Base-by-base conservation (phyloP, 495 filamentous ascomycete genomes). In the Penicillium mononematosum region DNA sequence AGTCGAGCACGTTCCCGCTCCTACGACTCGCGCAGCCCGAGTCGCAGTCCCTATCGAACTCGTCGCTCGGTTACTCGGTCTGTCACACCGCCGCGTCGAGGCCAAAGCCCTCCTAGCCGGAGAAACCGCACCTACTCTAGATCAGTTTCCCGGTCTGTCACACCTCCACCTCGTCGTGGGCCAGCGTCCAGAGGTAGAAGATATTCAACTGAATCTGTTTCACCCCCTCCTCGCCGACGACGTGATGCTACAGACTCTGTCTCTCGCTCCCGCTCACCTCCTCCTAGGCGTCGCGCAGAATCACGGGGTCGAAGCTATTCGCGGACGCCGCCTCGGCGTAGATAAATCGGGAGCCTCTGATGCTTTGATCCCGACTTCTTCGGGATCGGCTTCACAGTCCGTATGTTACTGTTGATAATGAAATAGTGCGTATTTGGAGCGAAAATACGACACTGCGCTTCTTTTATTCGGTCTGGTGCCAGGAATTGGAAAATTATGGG, bases 31-130 rank as follows among this genome's bases (percentile, higher is more conserved):
- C 67, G 67, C n/a, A 63, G 62, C 43, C 62, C 60, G 34, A 66
- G 66, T 19, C 66, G 64, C 31, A 69, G 60, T 39, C 65, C 60
- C 34, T 61, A 61, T 34, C 62, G 54, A 5, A 51, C 61, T 31
- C 65, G 66, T 12, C 66, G 71, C n/a, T 72, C 71, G 1, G 34
- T 56, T 10, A 70, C 72, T 34, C 68, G 70, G 6, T 77, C 74
- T 20, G 67, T 71, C 46, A 69, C 65, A 1, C 74, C 72, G 3
- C 72, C 68, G 22, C 72, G 68, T 36, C 63, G 63, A n/a, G 59
- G 59, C 31, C 38, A 32, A 32, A 43, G 50, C 20, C n/a, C 50
- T 3, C 45, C 57, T 24, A 54, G 50, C 32, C 57, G 55, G 10
- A 61, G 69, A 45, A 58, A 49, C 38, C 70, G 65, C 25, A 76